Base-by-base conservation (phyloP, 1,284 basidiomycete species). In the Ceratobasidium sp. region DNA sequence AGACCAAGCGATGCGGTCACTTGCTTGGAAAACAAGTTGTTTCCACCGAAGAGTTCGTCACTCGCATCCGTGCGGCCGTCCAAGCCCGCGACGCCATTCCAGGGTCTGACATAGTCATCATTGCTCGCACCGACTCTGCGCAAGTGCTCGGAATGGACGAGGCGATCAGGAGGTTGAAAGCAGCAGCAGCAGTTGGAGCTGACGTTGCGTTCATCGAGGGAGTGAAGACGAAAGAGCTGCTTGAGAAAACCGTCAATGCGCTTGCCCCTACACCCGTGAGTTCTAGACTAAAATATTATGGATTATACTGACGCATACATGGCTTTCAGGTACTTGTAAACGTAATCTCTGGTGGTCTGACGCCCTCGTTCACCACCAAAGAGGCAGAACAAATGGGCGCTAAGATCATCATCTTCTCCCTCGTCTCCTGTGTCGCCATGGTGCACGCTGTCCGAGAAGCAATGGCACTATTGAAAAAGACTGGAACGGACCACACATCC, bases 151-250 rank as follows among this genome's bases (percentile, higher is more conserved):
- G 91, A 31, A 91, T 93, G 88, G 91, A 94, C n/a, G 93, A 93
- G 82, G 93, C 93, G 0, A 78, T 93, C 71, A 82, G 79, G 24
- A 88, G 93, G 15, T 84, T 94, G 67, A 88, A 90, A 80, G 86
- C 93, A 31, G 93, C 93, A 2, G 87, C 90, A 0, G 89, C 89
- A 74, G 90, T 88, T 6, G 93, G 93, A 41, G 93, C 93, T 0
- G 93, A 94, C 79, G 91, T 93, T 31, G 93, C 91, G 81, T 95
- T 94, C 84, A 92, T 94, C 64, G 93, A 94, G 83, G 93, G 93
- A 69, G 91, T 93, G 54, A 88, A 88, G 81, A 91, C 87, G 14
- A 86, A 90, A 71, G 89, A 91, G 66, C 86, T 92, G 51, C 86
- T 93, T 41, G 84, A 87, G 78, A 83, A 83, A 1, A 92, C 92